Percentiles rank a stretch among this genome's conserved stretches.
These are phyloP conservation scores for Antrodiella citrinella DNA, from an alignment of 768 basidiomycete genomes.

Conservation along the genomic window DNA sequence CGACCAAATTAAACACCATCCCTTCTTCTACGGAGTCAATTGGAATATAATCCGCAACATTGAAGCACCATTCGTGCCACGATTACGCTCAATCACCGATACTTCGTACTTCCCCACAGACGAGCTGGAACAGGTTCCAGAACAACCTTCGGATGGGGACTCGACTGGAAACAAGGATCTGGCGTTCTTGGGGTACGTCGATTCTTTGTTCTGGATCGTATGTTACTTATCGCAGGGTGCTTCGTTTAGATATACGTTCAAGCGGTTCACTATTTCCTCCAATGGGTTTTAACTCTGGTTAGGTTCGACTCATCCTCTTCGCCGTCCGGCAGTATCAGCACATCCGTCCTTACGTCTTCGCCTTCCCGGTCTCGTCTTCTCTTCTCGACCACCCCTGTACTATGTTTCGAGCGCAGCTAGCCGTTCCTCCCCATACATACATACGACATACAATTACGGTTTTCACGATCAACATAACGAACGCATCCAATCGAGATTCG, in stretches of 20 bases:
- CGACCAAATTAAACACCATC: slow-evolving; percentile 85
- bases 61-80: slow-evolving; percentile 94
- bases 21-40: slow-evolving; percentile 94
- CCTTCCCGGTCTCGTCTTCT: no score
- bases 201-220: not conserved
- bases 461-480: no score
- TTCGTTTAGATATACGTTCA: slow-evolving; percentile 67
- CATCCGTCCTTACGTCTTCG: no score
- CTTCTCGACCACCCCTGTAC: no score
- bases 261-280: slow-evolving; percentile 62
- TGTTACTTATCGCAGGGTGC: not conserved
- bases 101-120: slow-evolving; percentile 99
- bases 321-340: no score
- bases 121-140: slow-evolving; percentile 72
- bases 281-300: slow-evolving; percentile 43
- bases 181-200: slow-evolving; percentile 46
- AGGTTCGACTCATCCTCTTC: no score
- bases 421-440: no score
- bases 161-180: slow-evolving; percentile 42
- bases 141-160: slow-evolving; percentile 34
- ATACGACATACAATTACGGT: no score
- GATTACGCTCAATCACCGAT: slow-evolving; percentile 86
- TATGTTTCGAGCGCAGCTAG: no score
- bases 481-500: no score
- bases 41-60: slow-evolving; percentile 85